These are phyloP conservation scores for Acer yangbiense DNA, from an alignment of 345 rosid genomes.

Conservation along the genomic window DNA sequence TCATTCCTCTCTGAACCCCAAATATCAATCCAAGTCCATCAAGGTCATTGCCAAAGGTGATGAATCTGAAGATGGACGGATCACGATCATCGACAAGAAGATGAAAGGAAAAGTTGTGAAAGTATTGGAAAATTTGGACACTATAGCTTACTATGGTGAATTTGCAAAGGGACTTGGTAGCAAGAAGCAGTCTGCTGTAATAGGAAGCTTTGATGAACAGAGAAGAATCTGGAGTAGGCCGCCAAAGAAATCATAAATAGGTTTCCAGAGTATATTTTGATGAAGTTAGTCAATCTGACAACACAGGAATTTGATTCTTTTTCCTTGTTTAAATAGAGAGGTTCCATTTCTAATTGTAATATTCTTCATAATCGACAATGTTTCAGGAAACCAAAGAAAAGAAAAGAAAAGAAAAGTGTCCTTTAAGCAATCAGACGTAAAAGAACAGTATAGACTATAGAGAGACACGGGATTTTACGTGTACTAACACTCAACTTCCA, in stretches of 20 bases:
- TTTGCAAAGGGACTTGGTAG: conserved; percentile 51
- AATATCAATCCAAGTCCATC: conserved; percentile 37
- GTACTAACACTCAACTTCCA: too few relatives aligned
- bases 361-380: neutral
- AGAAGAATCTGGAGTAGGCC: conserved; percentile 60
- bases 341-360: conserved; percentile 13
- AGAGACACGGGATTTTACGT: too few relatives aligned
- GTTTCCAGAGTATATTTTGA: neutral
- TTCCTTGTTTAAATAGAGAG: neutral
- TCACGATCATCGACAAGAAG: conserved; percentile 32
- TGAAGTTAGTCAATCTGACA: conserved; percentile 6
- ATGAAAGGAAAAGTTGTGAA: conserved; percentile 45
- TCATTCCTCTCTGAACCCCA: conserved; percentile 41
- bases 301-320: conserved; percentile 14
- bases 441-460: too few relatives aligned
- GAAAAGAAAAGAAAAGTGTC: too few relatives aligned
- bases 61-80: conserved; percentile 61
- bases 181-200: conserved; percentile 61
- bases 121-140: conserved; percentile 49
- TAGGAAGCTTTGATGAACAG: conserved; percentile 80
- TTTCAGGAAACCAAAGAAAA: neutral
- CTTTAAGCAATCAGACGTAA: too few relatives aligned
- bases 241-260: conserved; percentile 27
- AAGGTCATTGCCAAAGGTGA: conserved; percentile 56
- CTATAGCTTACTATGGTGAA: conserved; percentile 37